phyloP scores from a whole-genome alignment of 2,329 filamentous ascomycete species.

The Diplodia intermedia region DNA sequence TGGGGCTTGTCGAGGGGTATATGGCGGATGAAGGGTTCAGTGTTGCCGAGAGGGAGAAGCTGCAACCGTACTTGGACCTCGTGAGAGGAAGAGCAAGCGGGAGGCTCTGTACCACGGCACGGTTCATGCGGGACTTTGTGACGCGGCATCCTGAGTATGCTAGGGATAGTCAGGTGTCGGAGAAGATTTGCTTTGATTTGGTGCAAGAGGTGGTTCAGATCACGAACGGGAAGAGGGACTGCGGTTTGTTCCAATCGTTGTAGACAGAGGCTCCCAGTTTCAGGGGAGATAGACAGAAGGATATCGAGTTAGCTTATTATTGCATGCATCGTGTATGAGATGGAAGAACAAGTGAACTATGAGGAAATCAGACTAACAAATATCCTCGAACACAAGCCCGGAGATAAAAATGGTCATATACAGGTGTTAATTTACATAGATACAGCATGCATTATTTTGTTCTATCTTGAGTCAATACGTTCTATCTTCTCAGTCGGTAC shows the following conservation, averaged over 20 bases:
- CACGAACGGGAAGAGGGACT: background rate
- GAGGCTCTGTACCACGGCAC: background rate
- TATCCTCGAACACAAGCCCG: too few relatives aligned
- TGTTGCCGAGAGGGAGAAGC: background rate
- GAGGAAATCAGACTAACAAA: background rate
- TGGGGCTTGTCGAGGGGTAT: background rate
- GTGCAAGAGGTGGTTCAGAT: background rate
- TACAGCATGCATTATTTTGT: too few relatives aligned
- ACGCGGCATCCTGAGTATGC: background rate
- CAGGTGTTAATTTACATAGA: too few relatives aligned
- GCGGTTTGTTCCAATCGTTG: background rate
- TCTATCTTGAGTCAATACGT: too few relatives aligned
- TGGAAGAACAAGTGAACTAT: background rate
- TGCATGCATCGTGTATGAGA: background rate
- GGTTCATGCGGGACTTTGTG: conserved; percentile 3
- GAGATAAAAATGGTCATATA: too few relatives aligned
- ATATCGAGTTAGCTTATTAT: background rate
- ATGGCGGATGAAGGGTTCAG: background rate
- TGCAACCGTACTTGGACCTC: conserved; percentile 2
- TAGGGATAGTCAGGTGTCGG: background rate
- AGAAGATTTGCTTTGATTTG: background rate
- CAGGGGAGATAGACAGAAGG: background rate
- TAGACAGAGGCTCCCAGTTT: background rate
- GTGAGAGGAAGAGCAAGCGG: background rate
- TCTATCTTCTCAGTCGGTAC: too few relatives aligned